These are phyloP conservation scores for Phytopythium delawarense DNA, from an alignment of 352 stramenopile genomes.

Conservation along the genomic window DNA sequence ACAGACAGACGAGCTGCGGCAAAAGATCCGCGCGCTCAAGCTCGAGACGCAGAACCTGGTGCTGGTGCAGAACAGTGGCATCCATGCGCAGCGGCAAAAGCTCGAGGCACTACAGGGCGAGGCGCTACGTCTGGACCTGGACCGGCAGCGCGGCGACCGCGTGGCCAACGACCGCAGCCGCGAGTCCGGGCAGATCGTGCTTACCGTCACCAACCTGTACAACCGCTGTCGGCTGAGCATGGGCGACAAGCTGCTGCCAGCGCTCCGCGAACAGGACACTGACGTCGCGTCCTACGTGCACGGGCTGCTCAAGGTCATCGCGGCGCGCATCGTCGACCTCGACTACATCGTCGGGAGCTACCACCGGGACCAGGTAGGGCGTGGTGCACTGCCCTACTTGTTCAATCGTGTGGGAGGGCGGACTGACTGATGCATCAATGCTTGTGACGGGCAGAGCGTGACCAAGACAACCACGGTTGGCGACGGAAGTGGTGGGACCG, in stretches of 20 bases:
- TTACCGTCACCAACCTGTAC: slow-evolving; percentile 91
- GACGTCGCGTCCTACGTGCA: slow-evolving; percentile 74
- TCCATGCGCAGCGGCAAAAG: slow-evolving; percentile 79
- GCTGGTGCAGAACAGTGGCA: slow-evolving; percentile 82
- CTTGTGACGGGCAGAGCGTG: neutral
- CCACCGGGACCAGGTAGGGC: slow-evolving; percentile 46
- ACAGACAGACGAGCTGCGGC: slow-evolving; percentile 66
- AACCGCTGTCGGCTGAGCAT: slow-evolving; percentile 74
- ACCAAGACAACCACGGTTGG: neutral
- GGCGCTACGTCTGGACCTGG: slow-evolving; percentile 76
- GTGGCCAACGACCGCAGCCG: slow-evolving; percentile 78
- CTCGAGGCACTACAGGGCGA: slow-evolving; percentile 73
- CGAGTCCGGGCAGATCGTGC: slow-evolving; percentile 87
- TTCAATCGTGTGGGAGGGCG: no score
- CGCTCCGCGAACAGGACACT: slow-evolving; percentile 70
- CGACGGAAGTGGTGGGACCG: neutral
- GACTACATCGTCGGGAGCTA: slow-evolving; percentile 80
- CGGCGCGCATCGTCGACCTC: slow-evolving; percentile 77
- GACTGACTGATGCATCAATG: neutral
- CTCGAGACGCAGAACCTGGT: slow-evolving; percentile 81
- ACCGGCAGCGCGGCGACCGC: slow-evolving; percentile 70
- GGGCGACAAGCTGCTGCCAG: slow-evolving; percentile 59
- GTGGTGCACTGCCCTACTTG: no score
- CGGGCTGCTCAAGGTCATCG: slow-evolving; percentile 72
- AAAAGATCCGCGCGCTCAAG: slow-evolving; percentile 74